Conservation (phyloP, 2,329 filamentous ascomycete genomes). For the Fusarium chuoi region DNA sequence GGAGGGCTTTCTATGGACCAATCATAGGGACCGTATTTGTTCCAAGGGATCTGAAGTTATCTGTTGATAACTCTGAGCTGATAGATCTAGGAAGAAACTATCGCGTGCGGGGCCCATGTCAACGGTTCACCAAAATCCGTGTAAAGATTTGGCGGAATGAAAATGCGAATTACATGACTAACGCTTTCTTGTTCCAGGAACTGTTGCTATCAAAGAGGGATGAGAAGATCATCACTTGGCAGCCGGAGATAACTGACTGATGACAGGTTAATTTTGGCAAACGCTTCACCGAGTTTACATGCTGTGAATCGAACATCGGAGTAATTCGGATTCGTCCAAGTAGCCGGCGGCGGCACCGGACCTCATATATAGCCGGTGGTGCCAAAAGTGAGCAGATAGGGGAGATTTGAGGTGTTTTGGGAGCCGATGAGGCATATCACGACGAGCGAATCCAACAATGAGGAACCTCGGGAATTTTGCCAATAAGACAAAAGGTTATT, state of each 20-base stretch:
- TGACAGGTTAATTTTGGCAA: constrained; percentile 25
- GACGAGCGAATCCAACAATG: constrained; percentile 14
- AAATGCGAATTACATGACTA: constrained; percentile 25
- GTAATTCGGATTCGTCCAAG: constrained; percentile 25
- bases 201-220: constrained; percentile 23
- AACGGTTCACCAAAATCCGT: neutral
- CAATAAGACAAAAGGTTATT: constrained; percentile 39
- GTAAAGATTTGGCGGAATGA: neutral
- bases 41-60: constrained; percentile 20
- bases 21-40: constrained; percentile 37
- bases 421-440: constrained; percentile 15
- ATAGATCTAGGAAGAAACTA: constrained; percentile 15
- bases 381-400: constrained; percentile 40
- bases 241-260: constrained; percentile 37
- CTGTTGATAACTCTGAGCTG: constrained; percentile 21
- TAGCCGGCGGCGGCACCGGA: constrained; percentile 1
- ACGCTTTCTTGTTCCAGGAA: constrained; percentile 20
- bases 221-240: constrained; percentile 25
- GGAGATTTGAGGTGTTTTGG: constrained; percentile 26
- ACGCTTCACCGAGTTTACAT: constrained; percentile 3
- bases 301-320: constrained; percentile 27
- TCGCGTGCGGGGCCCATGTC: constrained; percentile 10
- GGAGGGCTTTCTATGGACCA: constrained; percentile 24
- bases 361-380: constrained; percentile 19
- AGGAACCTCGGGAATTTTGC: constrained; percentile 19